These are phyloP conservation scores for Ormosia emarginata DNA, from an alignment of 306 rosid genomes.

Conservation along the genomic window DNA sequence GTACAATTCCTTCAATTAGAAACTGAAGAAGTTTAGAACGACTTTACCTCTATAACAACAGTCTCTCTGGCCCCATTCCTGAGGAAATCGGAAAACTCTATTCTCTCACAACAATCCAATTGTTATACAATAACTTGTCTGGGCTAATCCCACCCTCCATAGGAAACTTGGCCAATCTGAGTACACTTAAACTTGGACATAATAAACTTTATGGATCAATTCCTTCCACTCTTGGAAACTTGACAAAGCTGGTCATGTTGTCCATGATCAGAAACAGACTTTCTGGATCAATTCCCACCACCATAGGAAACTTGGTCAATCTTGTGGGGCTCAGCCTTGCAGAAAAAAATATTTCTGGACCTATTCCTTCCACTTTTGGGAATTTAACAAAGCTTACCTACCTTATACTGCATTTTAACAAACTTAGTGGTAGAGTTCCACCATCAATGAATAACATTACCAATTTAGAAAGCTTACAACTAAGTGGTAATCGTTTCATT, in stretches of 20 bases:
- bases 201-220: conserved; percentile 20
- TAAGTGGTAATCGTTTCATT: conserved; percentile 12
- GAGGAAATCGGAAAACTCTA: conserved; percentile 12
- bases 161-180: conserved; percentile 21
- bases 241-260: conserved; percentile 16
- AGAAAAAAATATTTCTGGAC: conserved; percentile 5
- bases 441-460: not conserved
- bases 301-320: conserved; percentile 31
- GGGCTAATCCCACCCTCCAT: conserved; percentile 30
- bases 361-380: conserved; percentile 21
- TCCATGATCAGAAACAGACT: not conserved
- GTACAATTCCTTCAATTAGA: conserved; percentile 27
- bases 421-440: conserved; percentile 11
- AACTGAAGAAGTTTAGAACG: not conserved
- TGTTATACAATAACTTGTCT: not conserved
- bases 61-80: conserved; percentile 33
- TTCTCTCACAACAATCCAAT: not conserved
- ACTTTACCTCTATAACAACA: too few species aligned
- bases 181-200: not conserved
- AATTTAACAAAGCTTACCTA: conserved; percentile 22
- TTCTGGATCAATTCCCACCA: conserved; percentile 29
- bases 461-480: not conserved
- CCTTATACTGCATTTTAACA: not conserved
- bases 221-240: conserved; percentile 35
- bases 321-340: not conserved